These are phyloP conservation scores for Lentinula detonsa DNA, from an alignment of 768 basidiomycete species.

Conservation along the genomic window DNA sequence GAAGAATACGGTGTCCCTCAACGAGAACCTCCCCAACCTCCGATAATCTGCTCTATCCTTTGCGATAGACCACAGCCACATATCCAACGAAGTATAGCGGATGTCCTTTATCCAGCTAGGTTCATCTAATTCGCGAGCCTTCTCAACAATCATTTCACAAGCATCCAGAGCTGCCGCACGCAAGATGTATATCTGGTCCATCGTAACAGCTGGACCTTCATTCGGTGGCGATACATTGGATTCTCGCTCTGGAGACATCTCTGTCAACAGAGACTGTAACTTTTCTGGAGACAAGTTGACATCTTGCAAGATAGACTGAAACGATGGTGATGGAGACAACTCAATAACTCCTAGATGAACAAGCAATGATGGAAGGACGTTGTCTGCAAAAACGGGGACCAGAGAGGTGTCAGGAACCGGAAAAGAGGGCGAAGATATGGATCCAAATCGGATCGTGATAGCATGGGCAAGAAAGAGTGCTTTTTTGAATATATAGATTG, in stretches of 20 bases:
- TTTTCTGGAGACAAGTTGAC: slow-evolving; percentile 28
- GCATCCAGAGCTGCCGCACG: slow-evolving; percentile 79
- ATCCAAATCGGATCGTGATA: slow-evolving; percentile 60
- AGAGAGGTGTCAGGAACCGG: slow-evolving; percentile 53
- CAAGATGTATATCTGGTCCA: slow-evolving; percentile 61
- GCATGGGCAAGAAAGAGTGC: slow-evolving; percentile 78
- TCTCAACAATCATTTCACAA: slow-evolving; percentile 60
- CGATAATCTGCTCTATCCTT: slow-evolving; percentile 75
- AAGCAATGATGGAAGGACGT: slow-evolving; percentile 79
- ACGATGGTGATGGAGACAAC: slow-evolving; percentile 40
- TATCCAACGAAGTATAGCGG: slow-evolving; percentile 56
- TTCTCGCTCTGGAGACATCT: slow-evolving; percentile 9
- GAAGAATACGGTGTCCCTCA: slow-evolving; percentile 64
- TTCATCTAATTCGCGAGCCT: slow-evolving; percentile 35
- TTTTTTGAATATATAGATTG: slow-evolving; percentile 88
- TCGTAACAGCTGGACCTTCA: slow-evolving; percentile 49
- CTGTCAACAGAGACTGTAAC: slow-evolving; percentile 35
- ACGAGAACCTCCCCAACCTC: slow-evolving; percentile 58
- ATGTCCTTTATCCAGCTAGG: slow-evolving; percentile 50
- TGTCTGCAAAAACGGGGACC: slow-evolving; percentile 72
- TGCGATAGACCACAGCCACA: slow-evolving; percentile 80
- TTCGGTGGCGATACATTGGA: slow-evolving; percentile 15
- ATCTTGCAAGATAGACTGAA: slow-evolving; percentile 44
- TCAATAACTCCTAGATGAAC: slow-evolving; percentile 73
- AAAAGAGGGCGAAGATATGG: slow-evolving; percentile 45